Percentiles rank a stretch among this genome's conserved stretches.
Conservation (phyloP, 2,329 filamentous ascomycete species). For the Neonectria hederae region DNA sequence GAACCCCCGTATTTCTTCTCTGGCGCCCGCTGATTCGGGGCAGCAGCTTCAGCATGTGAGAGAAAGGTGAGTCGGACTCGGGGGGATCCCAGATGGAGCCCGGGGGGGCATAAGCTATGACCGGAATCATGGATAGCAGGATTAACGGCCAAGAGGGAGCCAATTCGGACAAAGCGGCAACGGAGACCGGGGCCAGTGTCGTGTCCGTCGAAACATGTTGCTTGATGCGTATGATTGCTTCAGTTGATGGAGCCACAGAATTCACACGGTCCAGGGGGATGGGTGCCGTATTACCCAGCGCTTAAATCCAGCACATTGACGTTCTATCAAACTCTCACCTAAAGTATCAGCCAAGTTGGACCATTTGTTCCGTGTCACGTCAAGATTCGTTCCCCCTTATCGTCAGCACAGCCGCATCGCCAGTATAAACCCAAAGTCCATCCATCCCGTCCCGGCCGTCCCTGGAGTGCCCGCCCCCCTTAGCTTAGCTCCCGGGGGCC, state of each 20-base stretch:
- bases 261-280: neutral
- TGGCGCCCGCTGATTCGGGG: neutral
- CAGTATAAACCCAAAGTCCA: neutral
- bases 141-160: constrained; percentile 24
- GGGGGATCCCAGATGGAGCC: constrained; percentile 13
- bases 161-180: constrained; percentile 13
- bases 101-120: neutral
- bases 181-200: neutral
- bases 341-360: no score
- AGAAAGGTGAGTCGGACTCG: constrained; percentile 10
- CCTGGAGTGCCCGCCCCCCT: neutral
- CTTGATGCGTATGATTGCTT: neutral
- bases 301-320: no score
- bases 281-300: no score
- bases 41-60: neutral
- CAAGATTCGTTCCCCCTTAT: neutral
- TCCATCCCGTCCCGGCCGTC: neutral
- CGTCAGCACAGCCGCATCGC: neutral
- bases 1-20: neutral
- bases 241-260: neutral
- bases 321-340: no score
- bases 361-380: neutral
- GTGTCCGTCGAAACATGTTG: neutral
- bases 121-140: neutral
- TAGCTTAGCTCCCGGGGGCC: neutral